These are phyloP conservation scores for Zizania latifolia DNA, from an alignment of 176 grass and related monocot genomes.

Conservation along the genomic window DNA sequence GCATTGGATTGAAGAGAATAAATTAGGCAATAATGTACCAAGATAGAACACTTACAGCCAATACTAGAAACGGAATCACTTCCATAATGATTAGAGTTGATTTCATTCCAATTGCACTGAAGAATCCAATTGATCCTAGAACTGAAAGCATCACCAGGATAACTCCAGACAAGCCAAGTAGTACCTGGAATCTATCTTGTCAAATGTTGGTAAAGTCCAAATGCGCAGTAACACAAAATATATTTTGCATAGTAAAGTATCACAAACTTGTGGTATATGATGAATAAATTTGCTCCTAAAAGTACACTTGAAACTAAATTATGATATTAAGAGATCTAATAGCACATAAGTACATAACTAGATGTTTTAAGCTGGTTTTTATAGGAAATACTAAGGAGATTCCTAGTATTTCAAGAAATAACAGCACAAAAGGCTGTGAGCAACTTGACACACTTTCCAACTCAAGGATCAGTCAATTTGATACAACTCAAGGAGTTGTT, in stretches of 20 bases:
- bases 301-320: background rate
- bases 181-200: slow-evolving; percentile 53
- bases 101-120: slow-evolving; percentile 85
- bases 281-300: slow-evolving; percentile 1
- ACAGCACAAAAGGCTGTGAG: background rate
- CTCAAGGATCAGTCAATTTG: background rate
- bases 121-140: slow-evolving; percentile 90
- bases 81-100: slow-evolving; percentile 99
- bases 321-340: slow-evolving; percentile 6
- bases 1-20: background rate
- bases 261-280: background rate
- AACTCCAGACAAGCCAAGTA: slow-evolving; percentile 87
- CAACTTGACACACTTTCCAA: background rate
- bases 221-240: slow-evolving; percentile 23
- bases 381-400: background rate
- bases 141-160: slow-evolving; percentile 92
- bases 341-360: background rate
- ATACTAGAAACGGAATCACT: slow-evolving; percentile 98
- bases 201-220: slow-evolving; percentile 21
- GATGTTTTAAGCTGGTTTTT: background rate
- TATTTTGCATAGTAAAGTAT: background rate
- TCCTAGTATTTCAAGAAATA: background rate
- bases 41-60: slow-evolving; percentile 75
- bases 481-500: background rate
- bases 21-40: slow-evolving; percentile 18